Base-by-base conservation (phyloP, 768 basidiomycete genomes). In the Calocybe gangraenosa region DNA sequence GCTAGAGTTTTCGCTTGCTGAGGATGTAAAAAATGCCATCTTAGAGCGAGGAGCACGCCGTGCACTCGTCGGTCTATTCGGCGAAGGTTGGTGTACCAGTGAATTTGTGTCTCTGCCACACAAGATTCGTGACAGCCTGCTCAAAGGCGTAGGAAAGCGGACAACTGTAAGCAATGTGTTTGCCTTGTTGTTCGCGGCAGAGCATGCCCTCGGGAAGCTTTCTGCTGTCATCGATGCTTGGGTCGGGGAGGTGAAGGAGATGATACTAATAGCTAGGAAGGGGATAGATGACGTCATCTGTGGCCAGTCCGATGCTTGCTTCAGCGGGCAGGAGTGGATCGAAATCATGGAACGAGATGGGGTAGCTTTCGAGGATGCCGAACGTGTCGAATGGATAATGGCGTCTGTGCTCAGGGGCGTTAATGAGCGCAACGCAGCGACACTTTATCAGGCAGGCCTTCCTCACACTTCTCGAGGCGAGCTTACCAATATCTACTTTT, bases 61-160 rank as follows among this genome's bases (percentile, higher is more conserved):
- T 4, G 89, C 86, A 10, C 69, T 97, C 6, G 83, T 93, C 0
- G 82, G 84, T 0, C 73, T 90, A 22, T 97, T 90, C 57, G 92
- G 91, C 3, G 87, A 91, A 51, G 86, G 87, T 2, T 96, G 93
- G 94, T 85, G 81, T 62, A 85, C 79, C 0, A 62, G 76, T 30
- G 92, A 96, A 44, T 88, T 97, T 54, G 87, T 87, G 0, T 63
- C 66, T 0, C 70, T 95, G 2, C 73, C 82, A 2, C 74, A 72
- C 45, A 82, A 83, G 51, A 71, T 80, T 15, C 76, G 86, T 31
- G 81, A 87, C 18, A 68, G 67, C 11, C 66, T 94, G 7, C 65
- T 93, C n/a, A 81, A 81, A 47, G 87, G 87, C 3, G 70, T 96
- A 0, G 73, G 73, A 14, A 85, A 83, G 46, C 71, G 80, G 5